phyloP scores from a whole-genome alignment of 164 flowering plant genomes.

The Liriodendron chinense region DNA sequence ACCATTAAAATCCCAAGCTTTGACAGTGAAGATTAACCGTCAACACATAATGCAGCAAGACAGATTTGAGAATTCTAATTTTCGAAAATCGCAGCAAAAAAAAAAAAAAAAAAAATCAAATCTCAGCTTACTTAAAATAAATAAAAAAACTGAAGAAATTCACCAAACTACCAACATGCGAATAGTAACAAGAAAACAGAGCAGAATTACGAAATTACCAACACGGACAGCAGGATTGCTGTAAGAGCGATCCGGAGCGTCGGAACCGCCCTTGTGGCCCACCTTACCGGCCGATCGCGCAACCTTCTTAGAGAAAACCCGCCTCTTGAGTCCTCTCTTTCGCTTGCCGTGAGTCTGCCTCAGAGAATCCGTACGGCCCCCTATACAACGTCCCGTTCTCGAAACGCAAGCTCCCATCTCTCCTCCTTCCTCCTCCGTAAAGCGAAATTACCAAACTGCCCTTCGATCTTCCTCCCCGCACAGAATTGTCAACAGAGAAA shows the following conservation, averaged over 20 bases:
- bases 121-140: background rate
- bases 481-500: background rate
- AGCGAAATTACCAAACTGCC: background rate
- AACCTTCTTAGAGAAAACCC: slow-evolving; percentile 35
- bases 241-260: slow-evolving; percentile 40
- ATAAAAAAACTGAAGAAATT: background rate
- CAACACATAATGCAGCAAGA: background rate
- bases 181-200: background rate
- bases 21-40: background rate
- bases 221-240: slow-evolving; percentile 53
- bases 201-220: slow-evolving; percentile 5
- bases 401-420: slow-evolving; percentile 31
- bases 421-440: background rate
- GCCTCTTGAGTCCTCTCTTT: slow-evolving; percentile 18
- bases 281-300: slow-evolving; percentile 31
- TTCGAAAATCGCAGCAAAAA: background rate
- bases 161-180: background rate
- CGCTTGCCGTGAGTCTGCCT: slow-evolving; percentile 31
- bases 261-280: background rate
- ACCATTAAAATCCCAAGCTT: background rate
- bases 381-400: slow-evolving; percentile 44
- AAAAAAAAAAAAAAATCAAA: background rate
- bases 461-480: background rate
- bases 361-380: slow-evolving; percentile 15
- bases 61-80: background rate